Percentiles rank a stretch among this genome's conserved stretches.
Evolutionary conservation across 139 green algal species (phyloP).

Genomic region (Parachlorella kessleri): DNA sequence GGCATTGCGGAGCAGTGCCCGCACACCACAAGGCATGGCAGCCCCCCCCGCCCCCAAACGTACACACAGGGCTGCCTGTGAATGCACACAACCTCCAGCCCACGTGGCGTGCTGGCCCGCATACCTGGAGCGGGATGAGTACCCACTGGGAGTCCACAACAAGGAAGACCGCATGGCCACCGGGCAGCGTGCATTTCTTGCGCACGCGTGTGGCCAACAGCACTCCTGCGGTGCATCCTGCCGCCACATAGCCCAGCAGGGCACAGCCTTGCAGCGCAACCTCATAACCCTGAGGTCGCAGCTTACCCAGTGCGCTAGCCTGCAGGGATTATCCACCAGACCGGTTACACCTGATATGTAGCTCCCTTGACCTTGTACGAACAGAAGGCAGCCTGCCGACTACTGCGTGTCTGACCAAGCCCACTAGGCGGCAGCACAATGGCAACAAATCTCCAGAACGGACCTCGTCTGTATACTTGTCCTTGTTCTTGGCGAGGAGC

Average conservation of each 20-base stretch:
- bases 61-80: too few relatives aligned
- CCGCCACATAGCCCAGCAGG: constrained; percentile 80
- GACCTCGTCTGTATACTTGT: background rate
- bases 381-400: too few relatives aligned
- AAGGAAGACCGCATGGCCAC: constrained; percentile 84
- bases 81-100: background rate
- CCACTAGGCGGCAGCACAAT: too few relatives aligned
- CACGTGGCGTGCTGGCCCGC: background rate
- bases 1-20: too few relatives aligned
- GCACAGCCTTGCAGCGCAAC: constrained; percentile 62
- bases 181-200: constrained; percentile 77
- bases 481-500: background rate
- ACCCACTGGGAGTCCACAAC: constrained; percentile 84
- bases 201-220: constrained; percentile 83
- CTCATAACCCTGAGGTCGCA: constrained; percentile 36
- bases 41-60: constrained; percentile 3
- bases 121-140: constrained; percentile 75
- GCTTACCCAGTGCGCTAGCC: constrained; percentile 31
- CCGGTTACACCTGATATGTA: too few relatives aligned
- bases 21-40: too few relatives aligned
- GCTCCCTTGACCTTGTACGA: too few relatives aligned
- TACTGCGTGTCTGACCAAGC: too few relatives aligned
- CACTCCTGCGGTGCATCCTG: constrained; percentile 73
- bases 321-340: too few relatives aligned
- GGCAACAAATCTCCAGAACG: too few relatives aligned